These are phyloP conservation scores for Parathielavia hyrcaniae DNA, from an alignment of 495 filamentous ascomycete species.

Conservation along the genomic window DNA sequence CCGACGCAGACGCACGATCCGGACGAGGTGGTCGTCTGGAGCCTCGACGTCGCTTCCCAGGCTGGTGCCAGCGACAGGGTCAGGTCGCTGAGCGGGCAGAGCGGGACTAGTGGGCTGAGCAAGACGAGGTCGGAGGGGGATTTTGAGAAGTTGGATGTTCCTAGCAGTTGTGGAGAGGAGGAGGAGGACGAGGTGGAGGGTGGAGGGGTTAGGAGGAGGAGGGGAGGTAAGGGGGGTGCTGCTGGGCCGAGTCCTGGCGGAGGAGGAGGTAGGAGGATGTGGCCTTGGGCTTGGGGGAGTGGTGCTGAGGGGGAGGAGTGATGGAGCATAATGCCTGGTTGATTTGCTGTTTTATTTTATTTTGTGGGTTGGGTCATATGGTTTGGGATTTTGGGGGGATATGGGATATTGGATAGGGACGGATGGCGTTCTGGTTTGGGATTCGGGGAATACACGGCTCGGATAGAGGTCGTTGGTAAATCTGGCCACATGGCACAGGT, in stretches of 20 bases:
- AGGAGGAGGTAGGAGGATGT: conserved; percentile 49
- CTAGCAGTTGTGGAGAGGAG: conserved; percentile 52
- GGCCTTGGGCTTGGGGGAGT: conserved; percentile 51
- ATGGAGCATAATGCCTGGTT: conserved; percentile 1
- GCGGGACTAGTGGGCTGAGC: conserved; percentile 50
- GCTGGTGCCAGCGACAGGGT: background rate
- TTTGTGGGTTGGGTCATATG: too few relatives aligned
- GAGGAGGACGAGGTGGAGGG: conserved; percentile 27
- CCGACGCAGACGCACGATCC: background rate
- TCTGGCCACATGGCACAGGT: too few relatives aligned
- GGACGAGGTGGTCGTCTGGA: background rate
- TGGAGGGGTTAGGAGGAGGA: background rate
- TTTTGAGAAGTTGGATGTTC: conserved; percentile 77
- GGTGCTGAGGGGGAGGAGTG: conserved; percentile 23
- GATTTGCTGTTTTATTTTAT: too few relatives aligned
- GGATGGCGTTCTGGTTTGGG: too few relatives aligned
- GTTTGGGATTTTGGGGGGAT: too few relatives aligned
- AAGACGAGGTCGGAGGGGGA: conserved; percentile 72
- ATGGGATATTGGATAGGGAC: too few relatives aligned
- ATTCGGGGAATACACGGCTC: too few relatives aligned
- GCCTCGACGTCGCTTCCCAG: background rate
- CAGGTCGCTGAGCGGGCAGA: conserved; percentile 35
- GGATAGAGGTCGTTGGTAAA: too few relatives aligned
- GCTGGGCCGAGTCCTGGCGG: background rate
- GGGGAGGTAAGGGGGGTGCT: conserved; percentile 1